phyloP scores from a whole-genome alignment of 306 rosid genomes.

The Amphicarpaea edgeworthii region DNA sequence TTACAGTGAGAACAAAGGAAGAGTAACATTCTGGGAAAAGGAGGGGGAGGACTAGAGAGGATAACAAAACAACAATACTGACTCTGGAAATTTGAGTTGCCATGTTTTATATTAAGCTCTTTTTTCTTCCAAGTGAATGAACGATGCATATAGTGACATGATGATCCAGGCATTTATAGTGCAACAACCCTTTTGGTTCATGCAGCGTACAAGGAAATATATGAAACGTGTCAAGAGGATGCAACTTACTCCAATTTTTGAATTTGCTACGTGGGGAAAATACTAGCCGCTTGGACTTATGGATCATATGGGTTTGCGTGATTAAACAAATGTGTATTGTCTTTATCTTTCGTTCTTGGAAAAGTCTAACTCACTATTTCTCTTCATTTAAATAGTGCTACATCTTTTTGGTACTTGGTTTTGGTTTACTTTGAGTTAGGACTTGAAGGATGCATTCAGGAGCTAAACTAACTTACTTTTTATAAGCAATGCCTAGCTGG shows the following conservation, averaged over 20 bases:
- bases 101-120: conserved; percentile 34
- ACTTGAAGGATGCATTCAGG: too few species aligned
- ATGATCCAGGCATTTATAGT: not conserved
- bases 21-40: conserved; percentile 41
- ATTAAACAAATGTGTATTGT: not conserved
- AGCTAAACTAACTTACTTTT: too few species aligned
- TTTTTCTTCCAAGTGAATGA: not conserved
- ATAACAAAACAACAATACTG: conserved; percentile 35
- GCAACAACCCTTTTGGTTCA: too few species aligned
- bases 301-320: not conserved
- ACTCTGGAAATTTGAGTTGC: conserved; percentile 1
- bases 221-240: conserved; percentile 20
- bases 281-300: not conserved
- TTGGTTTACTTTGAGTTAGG: not conserved
- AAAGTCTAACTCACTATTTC: not conserved
- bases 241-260: not conserved
- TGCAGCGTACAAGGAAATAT: not conserved
- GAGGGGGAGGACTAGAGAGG: conserved; percentile 10
- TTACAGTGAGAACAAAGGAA: not conserved
- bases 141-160: not conserved
- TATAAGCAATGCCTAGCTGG: too few species aligned
- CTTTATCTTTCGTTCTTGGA: not conserved
- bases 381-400: not conserved
- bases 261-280: conserved; percentile 11
- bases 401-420: not conserved